These are phyloP conservation scores for Talaromyces liani DNA, from an alignment of 495 filamentous ascomycete species.

Conservation along the genomic window DNA sequence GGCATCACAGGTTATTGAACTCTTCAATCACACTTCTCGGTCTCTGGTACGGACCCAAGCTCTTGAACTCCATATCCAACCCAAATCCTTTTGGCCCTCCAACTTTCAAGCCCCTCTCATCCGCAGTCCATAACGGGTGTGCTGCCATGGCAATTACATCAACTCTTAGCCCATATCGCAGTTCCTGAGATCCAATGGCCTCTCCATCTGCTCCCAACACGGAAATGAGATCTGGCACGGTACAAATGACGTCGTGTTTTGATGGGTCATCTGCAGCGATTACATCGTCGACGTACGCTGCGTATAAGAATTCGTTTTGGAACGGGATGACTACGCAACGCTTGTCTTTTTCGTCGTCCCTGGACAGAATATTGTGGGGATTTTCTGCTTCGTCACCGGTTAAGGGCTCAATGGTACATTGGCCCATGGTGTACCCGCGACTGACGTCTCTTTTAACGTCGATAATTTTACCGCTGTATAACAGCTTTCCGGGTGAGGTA, in stretches of 20 bases:
- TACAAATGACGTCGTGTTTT: conserved; percentile 22
- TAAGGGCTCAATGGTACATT: conserved; percentile 36
- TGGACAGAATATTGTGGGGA: neutral
- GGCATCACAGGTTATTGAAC: conserved; percentile 5
- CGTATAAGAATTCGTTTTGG: conserved; percentile 57
- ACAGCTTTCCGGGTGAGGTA: conserved; percentile 36
- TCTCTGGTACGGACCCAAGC: conserved; percentile 16
- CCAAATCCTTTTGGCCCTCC: conserved; percentile 27
- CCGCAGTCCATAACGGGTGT: conserved; percentile 28
- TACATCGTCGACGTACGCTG: conserved; percentile 21
- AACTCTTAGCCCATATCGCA: conserved; percentile 28
- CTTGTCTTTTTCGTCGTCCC: conserved; percentile 4
- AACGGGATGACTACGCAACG: conserved; percentile 48
- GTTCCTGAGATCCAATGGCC: conserved; percentile 25
- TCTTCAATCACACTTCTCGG: conserved; percentile 20
- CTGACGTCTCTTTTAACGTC: conserved; percentile 46
- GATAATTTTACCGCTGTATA: conserved; percentile 56
- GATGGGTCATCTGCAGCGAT: conserved; percentile 11
- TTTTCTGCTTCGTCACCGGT: conserved; percentile 19
- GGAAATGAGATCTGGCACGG: conserved; percentile 26
- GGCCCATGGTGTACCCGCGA: conserved; percentile 47
- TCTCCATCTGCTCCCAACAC: conserved; percentile 23
- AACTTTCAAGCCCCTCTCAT: conserved; percentile 22
- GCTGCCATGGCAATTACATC: conserved; percentile 29
- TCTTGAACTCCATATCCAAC: conserved; percentile 18